Evolutionary conservation across 768 basidiomycete genomes (phyloP), one percentile per base, ranked within the genome.

Genomic region (Tylopilus sp.): DNA sequence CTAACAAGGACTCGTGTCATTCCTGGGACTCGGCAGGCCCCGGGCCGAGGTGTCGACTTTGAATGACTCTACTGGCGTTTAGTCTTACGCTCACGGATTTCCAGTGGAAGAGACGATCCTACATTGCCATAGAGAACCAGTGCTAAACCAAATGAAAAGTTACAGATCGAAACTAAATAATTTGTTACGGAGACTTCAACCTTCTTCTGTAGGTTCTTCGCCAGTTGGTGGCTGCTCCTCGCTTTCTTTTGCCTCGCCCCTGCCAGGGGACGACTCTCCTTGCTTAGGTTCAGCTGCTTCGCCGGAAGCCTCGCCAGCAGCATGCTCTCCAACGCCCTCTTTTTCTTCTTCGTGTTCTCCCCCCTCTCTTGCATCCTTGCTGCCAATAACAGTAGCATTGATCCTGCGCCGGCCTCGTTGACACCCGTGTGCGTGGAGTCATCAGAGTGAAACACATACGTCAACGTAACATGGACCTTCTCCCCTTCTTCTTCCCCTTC

Each of bases 361-460:
- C 2, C 56, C 71, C 20, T 71, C 73, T 53, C 71, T 73, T 3
- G 75, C 73, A 40, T 74, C 73, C 68, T 87, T 87, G 67, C 85
- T 87, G 1, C 84, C 85, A 38, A 84, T 63, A 26, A 90, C 87
- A 30, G 83, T 84, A 25, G 87, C 88, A 64, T 89, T 91, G 58
- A 91, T 78, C 13, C 88, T 90, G 52, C n/a, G 36, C 17, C 9
- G 2, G 39, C 31, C 28, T 5, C 52, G 53, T 48, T 30, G 12
- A 36, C 26, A 26, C 31, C 15, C 44, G 30, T 52, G n/a, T 25
- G 6, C 38, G 36, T 36, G 25, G 20, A 15, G 46, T n/a, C 23
- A 20, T 33, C 15, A 31, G 47, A 42, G 38, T 49, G 31, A 38
- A 45, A n/a, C 17, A 79, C 86, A 58, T 64, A 91, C 85, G 79